Base-by-base conservation (phyloP, 2,329 filamentous ascomycete genomes). In the Blastomyces emzantsi region DNA sequence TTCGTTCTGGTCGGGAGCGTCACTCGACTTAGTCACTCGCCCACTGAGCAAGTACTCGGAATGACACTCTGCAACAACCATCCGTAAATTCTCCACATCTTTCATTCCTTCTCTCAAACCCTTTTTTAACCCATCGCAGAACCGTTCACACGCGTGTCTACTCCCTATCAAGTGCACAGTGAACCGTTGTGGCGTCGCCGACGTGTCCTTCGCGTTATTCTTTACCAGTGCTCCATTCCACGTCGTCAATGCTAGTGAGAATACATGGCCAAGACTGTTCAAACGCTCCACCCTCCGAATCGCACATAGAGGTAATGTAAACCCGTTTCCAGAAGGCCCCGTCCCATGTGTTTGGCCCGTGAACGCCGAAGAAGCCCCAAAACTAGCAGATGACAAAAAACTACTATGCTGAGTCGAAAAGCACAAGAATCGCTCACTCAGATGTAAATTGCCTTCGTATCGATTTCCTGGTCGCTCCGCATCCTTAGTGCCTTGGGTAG, bases 51-150 rank as follows among this genome's bases (percentile, higher is more conserved):
- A 79, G 73, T 93, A 92, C 77, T 96, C 92, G 0, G 93, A 97
- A 76, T 97, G 97, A 79, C 91, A 96, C 71, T 94, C 89, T 28
- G 83, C 79, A 3, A 92, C 86, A 13, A 97, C 89, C 66, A 84
- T 83, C 67, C 92, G 90, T 72, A 97, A 83, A 74, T 88, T 93
- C 62, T 88, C 88, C 3, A 97, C 90, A 67, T 92, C 92, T 66
- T 90, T 91, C 71, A 97, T 92, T 17, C 88, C 91, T 64, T 91
- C 87, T 66, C 93, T 84, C 60, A 99, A 79, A 0, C 92, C 92
- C 73, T 89, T 91, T 78, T 97, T 99, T 67, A 99, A 81, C 6
- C 90, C 91, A 78, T 99, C 94, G 75, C 94, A 99, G 78, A 99
- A 99, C 62, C 92, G 84, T 77, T 99, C 94, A 74, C 93, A 97